These are phyloP conservation scores for Lactarius pseudohatsudake DNA, from an alignment of 768 basidiomycete species.

Conservation along the genomic window DNA sequence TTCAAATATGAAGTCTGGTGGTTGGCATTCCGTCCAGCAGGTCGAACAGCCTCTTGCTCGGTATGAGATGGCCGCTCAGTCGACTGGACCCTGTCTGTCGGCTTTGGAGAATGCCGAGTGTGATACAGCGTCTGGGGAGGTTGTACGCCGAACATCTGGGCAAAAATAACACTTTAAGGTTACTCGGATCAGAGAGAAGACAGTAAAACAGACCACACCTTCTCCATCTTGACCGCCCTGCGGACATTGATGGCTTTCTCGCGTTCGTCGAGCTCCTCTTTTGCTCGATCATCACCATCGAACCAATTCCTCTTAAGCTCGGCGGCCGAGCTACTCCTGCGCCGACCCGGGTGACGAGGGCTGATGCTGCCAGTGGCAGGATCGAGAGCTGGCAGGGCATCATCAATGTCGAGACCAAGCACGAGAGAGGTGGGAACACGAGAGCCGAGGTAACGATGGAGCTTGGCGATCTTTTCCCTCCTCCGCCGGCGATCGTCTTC, in stretches of 20 bases:
- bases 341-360: slow-evolving; percentile 40
- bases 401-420: slow-evolving; percentile 43
- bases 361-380: slow-evolving; percentile 27
- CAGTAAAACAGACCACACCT: slow-evolving; percentile 55
- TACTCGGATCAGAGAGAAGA: slow-evolving; percentile 1
- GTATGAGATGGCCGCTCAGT: slow-evolving; percentile 9
- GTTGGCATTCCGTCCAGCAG: slow-evolving; percentile 44
- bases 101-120: slow-evolving; percentile 52
- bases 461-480: slow-evolving; percentile 73
- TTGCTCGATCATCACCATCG: slow-evolving; percentile 59
- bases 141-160: slow-evolving; percentile 75
- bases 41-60: slow-evolving; percentile 21
- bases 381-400: slow-evolving; percentile 37
- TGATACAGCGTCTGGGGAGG: slow-evolving; percentile 81
- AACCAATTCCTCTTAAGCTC: slow-evolving; percentile 50
- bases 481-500: slow-evolving; percentile 68
- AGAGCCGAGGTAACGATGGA: slow-evolving; percentile 86
- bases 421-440: slow-evolving; percentile 71
- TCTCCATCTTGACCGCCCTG: slow-evolving; percentile 85
- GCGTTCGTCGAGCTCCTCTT: slow-evolving; percentile 65
- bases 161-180: background rate
- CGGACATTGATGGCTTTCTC: slow-evolving; percentile 81
- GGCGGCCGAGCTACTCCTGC: slow-evolving; percentile 55
- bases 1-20: slow-evolving; percentile 50
- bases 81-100: slow-evolving; percentile 17